phyloP scores from a whole-genome alignment of 2,329 filamentous ascomycete genomes.

The Penicillium sp. region DNA sequence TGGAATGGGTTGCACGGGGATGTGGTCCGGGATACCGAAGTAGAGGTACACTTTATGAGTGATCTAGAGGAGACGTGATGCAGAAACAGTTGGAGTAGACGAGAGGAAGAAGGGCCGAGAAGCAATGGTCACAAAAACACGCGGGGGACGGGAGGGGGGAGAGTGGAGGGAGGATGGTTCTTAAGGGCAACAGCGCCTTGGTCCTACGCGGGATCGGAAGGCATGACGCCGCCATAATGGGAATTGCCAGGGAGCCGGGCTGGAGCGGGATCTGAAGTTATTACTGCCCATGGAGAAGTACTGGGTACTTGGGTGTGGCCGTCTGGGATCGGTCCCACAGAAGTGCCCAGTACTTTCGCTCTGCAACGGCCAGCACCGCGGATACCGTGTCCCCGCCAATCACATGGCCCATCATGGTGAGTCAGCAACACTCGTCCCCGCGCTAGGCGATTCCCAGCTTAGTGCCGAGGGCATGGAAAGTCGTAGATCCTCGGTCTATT shows the following conservation, averaged over 20 bases:
- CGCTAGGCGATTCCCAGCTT: conserved; percentile 1
- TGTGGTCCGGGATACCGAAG: too few species aligned
- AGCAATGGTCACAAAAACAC: too few species aligned
- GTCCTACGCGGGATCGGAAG: conserved; percentile 7
- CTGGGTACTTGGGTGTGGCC: conserved; percentile 1
- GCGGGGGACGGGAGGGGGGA: background rate
- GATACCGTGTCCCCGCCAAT: background rate
- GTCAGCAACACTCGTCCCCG: too few species aligned
- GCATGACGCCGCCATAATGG: conserved; percentile 21
- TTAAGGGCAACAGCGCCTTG: conserved; percentile 6
- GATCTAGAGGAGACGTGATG: too few species aligned
- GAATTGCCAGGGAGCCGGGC: conserved; percentile 14
- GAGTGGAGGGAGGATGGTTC: background rate
- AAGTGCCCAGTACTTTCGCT: background rate
- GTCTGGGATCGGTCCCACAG: background rate
- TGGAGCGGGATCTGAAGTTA: conserved; percentile 18
- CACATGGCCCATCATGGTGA: too few species aligned
- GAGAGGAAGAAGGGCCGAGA: too few species aligned
- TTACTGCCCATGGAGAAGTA: conserved; percentile 8
- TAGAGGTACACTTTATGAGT: too few species aligned
- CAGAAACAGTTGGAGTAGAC: too few species aligned
- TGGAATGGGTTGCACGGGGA: too few species aligned
- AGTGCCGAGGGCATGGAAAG: conserved; percentile 8
- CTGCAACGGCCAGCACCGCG: too few species aligned
- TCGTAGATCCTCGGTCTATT: conserved; percentile 8